These are phyloP conservation scores for Camelina hispida DNA, from an alignment of 345 rosid genomes.

Conservation along the genomic window DNA sequence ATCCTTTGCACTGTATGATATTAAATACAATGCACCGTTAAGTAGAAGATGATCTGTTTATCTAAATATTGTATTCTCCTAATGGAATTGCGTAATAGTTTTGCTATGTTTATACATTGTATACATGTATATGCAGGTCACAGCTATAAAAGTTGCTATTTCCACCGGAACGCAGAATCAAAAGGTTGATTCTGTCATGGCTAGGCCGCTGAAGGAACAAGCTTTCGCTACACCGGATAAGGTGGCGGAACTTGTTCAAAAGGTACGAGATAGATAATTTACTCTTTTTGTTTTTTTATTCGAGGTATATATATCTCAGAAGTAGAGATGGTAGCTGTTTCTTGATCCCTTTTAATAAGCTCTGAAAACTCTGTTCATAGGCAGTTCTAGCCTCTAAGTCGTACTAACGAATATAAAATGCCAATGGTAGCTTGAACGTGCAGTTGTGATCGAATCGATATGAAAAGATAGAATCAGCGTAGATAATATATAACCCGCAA, in stretches of 20 bases:
- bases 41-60: background rate
- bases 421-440: conserved; percentile 17
- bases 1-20: conserved; percentile 19
- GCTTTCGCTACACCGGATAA: conserved; percentile 96
- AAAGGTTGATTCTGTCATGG: conserved; percentile 69
- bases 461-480: background rate
- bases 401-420: conserved; percentile 11
- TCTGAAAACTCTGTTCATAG: conserved; percentile 1
- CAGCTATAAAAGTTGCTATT: conserved; percentile 82
- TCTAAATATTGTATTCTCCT: background rate
- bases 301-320: conserved; percentile 7
- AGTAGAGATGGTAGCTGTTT: conserved; percentile 16
- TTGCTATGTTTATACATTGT: conserved; percentile 20
- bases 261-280: conserved; percentile 53
- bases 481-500: conserved; percentile 6
- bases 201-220: conserved; percentile 91
- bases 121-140: conserved; percentile 58
- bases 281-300: background rate
- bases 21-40: conserved; percentile 4
- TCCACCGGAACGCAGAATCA: conserved; percentile 67
- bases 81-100: conserved; percentile 12
- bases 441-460: conserved; percentile 6
- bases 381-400: conserved; percentile 6
- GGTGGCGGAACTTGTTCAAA: conserved; percentile 93
- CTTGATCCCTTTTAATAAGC: conserved; percentile 23